Evolutionary conservation across 139 green algal genomes (phyloP).

Genomic region (Tetraselmis striata): DNA sequence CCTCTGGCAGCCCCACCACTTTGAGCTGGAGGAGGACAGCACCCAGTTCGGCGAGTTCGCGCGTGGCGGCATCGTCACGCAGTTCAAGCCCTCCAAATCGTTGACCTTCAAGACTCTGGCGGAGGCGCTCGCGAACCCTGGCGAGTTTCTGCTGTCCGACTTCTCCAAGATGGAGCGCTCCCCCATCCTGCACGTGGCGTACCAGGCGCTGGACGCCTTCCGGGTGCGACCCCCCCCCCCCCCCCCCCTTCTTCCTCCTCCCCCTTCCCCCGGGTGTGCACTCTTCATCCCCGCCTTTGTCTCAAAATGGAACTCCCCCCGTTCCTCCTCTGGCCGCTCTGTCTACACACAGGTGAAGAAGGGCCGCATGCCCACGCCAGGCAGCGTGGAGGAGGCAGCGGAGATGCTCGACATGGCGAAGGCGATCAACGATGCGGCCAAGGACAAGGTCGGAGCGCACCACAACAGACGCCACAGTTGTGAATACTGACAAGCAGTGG

Average conservation of each 20-base stretch:
- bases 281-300: too few species aligned
- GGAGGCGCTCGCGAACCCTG: constrained; percentile 65
- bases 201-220: constrained; percentile 88
- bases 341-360: constrained; percentile 46
- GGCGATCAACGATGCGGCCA: constrained; percentile 45
- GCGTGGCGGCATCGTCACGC: constrained; percentile 83
- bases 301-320: constrained; percentile 12
- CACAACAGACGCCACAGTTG: too few species aligned
- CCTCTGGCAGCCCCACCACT: constrained; percentile 83
- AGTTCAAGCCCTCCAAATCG: constrained; percentile 84
- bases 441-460: too few species aligned
- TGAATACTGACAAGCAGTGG: too few species aligned
- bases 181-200: constrained; percentile 83
- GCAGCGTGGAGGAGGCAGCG: constrained; percentile 57
- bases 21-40: constrained; percentile 90
- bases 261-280: too few species aligned
- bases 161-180: constrained; percentile 94
- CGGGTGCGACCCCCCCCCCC: background rate
- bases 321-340: too few species aligned
- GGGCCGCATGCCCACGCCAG: constrained; percentile 53
- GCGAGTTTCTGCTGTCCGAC: constrained; percentile 93
- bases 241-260: too few species aligned
- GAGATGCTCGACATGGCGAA: constrained; percentile 52
- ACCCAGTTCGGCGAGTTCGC: constrained; percentile 57
- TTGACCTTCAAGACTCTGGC: constrained; percentile 74